Percentiles rank a stretch among this genome's conserved stretches.
phyloP scores from a whole-genome alignment of 2,329 filamentous ascomycete genomes.

The Colletotrichum zoysiae region DNA sequence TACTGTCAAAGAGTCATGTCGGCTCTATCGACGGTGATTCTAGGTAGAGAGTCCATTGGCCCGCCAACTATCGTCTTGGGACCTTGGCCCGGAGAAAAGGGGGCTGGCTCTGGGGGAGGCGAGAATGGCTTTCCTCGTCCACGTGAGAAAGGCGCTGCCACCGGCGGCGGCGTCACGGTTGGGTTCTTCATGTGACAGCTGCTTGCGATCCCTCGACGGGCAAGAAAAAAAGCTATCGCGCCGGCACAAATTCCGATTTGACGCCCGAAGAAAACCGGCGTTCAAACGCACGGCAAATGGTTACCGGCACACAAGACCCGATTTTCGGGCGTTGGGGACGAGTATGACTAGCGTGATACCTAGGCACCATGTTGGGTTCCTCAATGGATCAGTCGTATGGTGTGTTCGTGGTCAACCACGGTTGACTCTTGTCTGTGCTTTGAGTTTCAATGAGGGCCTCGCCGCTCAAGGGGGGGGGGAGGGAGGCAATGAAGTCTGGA shows the following conservation, averaged over 20 bases:
- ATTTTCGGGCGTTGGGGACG: conserved; percentile 15
- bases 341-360: conserved; percentile 17
- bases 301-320: not conserved
- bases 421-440: conserved; percentile 1
- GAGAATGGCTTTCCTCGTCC: not conserved
- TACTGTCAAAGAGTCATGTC: not conserved
- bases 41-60: not conserved
- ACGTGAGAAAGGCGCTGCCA: not conserved
- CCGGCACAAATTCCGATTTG: not conserved
- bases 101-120: not conserved
- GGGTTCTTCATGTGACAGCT: not conserved
- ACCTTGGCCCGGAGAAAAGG: conserved; percentile 6
- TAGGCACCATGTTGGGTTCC: conserved; percentile 8
- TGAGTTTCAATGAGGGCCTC: conserved; percentile 5
- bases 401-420: not conserved
- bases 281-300: conserved; percentile 26
- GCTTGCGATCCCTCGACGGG: not conserved
- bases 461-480: conserved; percentile 15
- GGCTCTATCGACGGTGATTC: not conserved
- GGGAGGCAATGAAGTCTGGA: not conserved
- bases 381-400: not conserved
- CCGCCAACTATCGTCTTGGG: conserved; percentile 6
- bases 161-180: not conserved
- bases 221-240: not conserved
- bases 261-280: not conserved